Base-by-base conservation (phyloP, 805 yeast species). In the Wickerhamiella nectarea region DNA sequence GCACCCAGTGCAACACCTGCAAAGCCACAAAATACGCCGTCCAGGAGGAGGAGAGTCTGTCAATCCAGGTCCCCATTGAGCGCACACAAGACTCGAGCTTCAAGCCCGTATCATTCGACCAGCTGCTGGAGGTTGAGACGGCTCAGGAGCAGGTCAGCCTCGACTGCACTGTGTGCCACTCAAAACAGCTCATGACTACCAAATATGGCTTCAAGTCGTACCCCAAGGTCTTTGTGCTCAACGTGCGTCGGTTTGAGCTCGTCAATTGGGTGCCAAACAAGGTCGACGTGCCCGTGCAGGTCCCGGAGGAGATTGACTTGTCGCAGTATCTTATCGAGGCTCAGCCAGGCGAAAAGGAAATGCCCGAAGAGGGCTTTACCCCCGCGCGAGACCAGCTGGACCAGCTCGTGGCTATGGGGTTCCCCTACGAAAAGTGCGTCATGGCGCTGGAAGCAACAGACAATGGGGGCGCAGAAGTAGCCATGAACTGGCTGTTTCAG, bases 231-330 rank as follows among this genome's bases (percentile, higher is more conserved):
- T 64, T 91, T 22, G 72, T 83, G 3, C 65, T 84, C 0, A 78
- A 78, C 48, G 82, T 85, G 2, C 79, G 84, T 48, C 70, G 97
- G 55, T 84, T 89, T 45, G 76, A 79, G 49, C 63, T 93, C 29
- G 81, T 78, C 36, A 84, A 85, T 55, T 91, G 96, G 97, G 80
- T 77, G 1, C 96, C 97, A 0, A 67, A 74, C 0, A 91, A 91
- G 58, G 69, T 82, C 0, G 80, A 76, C 48, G 82, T 79, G 4
- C 93, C 93, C 2, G 68, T 89, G 11, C 60, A 54, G 41, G 50
- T 75, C 56, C 64, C 80, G 56, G 63, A 69, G 45, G 56, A 59
- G 2, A 46, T 58, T 0, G 52, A 80, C 35, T 48, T 89, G 1
- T 59, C 66, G 2, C 48, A 52, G 1, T 72, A 63, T 46, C 46